Evolutionary conservation across 345 rosid species (phyloP), one percentile per base, ranked within the genome.

Genomic region (Theobroma cacao): DNA sequence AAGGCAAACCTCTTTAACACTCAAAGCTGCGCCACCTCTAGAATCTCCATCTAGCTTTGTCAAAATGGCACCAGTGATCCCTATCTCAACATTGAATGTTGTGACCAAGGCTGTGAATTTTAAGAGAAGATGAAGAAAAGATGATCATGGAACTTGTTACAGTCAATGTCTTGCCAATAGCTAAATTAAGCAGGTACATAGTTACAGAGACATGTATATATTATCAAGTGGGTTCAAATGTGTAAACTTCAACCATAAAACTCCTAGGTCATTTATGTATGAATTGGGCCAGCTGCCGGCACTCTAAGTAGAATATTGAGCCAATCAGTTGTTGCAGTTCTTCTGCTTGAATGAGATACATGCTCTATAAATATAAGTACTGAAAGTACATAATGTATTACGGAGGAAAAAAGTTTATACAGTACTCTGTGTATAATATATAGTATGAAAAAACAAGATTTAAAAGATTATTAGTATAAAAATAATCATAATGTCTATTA

Each of bases 21-120:
- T 94, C 81, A 96, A 84, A 80, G 99, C 99, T 66, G 99, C 98
- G 62, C 99, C 98, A 78, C 98, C 99, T 91, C 99, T 90, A 77
- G 99, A 96, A 85, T 96, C 99, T 24, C 99, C 98, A 74, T 96
- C 99, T 79, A 96, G 86, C 92, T 96, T 96, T 47, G 99, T 94
- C 89, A 96, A 88, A 83, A 96, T 96, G 82, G 98, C 99, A 81
- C 99, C 98, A 28, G 99, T 94, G 80, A 96, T 96, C 77, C 99
- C 99, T 71, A 96, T 96, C 91, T 94, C 99, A 55, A 94, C 85
- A 79, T 96, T 96, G 90, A 96, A 96, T 31, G 97, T 89, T 31
- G 98, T 92, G 82, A 96, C 97, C 86, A 96, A 75, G 33, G 97
- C 99, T 96, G 95, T 59, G 22, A 81, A 76, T 82, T 52, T 26